Evolutionary conservation across 2,329 filamentous ascomycete genomes (phyloP).

Genomic region (Arthrinium phaeospermum): DNA sequence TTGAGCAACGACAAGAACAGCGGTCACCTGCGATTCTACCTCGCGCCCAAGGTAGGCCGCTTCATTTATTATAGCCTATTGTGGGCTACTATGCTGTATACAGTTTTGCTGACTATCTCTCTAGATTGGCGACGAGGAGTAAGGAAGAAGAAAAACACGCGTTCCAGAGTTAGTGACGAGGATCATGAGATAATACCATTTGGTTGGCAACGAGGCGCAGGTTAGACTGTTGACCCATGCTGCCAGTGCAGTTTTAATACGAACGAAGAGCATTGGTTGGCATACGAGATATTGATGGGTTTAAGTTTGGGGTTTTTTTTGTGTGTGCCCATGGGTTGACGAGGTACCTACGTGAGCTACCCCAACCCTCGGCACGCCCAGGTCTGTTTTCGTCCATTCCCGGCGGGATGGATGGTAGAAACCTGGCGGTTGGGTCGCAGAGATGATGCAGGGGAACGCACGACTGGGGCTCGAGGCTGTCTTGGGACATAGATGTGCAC

Average conservation of each 20-base stretch:
- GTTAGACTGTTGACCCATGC: slow-evolving; percentile 12
- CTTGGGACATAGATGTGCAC: background rate
- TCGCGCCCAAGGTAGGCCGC: slow-evolving; percentile 86
- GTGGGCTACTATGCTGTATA: background rate
- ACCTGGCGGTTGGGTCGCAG: slow-evolving; percentile 11
- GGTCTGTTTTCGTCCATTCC: background rate
- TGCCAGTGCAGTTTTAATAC: slow-evolving; percentile 3
- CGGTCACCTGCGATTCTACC: slow-evolving; percentile 94
- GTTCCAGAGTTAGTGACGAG: slow-evolving; percentile 20
- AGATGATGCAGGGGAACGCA: slow-evolving; percentile 7
- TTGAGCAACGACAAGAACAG: slow-evolving; percentile 44
- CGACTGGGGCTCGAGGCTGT: slow-evolving; percentile 11
- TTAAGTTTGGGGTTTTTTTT: background rate
- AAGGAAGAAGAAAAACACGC: slow-evolving; percentile 31
- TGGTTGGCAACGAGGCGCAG: slow-evolving; percentile 7
- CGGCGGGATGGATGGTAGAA: slow-evolving; percentile 2
- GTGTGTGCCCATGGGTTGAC: background rate
- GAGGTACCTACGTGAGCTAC: background rate
- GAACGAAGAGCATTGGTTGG: background rate
- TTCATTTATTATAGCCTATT: background rate
- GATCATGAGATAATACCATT: slow-evolving; percentile 25
- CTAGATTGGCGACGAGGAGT: slow-evolving; percentile 75
- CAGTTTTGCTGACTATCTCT: slow-evolving; percentile 7
- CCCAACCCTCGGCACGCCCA: background rate
- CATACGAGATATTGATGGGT: background rate